Base-by-base conservation (phyloP, 352 stramenopile species). In the Phytophthora fragariae region DNA sequence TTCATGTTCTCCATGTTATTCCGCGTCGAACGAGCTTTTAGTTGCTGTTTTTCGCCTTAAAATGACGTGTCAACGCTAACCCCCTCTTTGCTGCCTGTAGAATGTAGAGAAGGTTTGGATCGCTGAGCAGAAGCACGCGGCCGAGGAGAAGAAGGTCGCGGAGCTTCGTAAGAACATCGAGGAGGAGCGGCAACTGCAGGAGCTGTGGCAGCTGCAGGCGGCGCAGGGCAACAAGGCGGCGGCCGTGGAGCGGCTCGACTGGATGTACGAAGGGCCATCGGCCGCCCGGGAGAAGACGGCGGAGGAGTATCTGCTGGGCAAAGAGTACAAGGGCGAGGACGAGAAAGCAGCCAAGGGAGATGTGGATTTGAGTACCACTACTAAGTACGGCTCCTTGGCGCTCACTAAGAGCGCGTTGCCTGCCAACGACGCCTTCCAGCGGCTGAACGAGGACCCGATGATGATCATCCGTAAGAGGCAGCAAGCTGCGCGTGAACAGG, bases 21-120 rank as follows among this genome's bases (percentile, higher is more conserved):
- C 33, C 68, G 35, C 53, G 41, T 27, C 1, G 19, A 62, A 57
- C 14, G 19, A 61, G 27, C 47, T 8, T 39, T 54, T 19, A 44
- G 19, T 62, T 33, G 19, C 41, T 1, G 5, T 49, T 49, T 12
- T 53, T 33, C 8, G 15, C 44, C 2, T 14, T 33, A 39, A 35
- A 72, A 61, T 15, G 52, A 24, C 39, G 14, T 41, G 11, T 55
- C 17, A 53, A 19, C 3, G 44, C 44, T 50, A 50, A 50, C 15
- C 44, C 15, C 44, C 5, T 44, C 14, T 37, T 50, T 61, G 19
- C 57, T 68, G 35, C 17, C 55, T 49, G 35, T 35, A 97, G 82
- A 99, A 99, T 93, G 94, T 99, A 60, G 97, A 99, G 87, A 98
- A 98, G 79, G 97, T 99, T 52, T 99, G 96, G 97, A 89, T 98